phyloP scores from a whole-genome alignment of 2,329 filamentous ascomycete species.

The Colletotrichum lindemuthianum region DNA sequence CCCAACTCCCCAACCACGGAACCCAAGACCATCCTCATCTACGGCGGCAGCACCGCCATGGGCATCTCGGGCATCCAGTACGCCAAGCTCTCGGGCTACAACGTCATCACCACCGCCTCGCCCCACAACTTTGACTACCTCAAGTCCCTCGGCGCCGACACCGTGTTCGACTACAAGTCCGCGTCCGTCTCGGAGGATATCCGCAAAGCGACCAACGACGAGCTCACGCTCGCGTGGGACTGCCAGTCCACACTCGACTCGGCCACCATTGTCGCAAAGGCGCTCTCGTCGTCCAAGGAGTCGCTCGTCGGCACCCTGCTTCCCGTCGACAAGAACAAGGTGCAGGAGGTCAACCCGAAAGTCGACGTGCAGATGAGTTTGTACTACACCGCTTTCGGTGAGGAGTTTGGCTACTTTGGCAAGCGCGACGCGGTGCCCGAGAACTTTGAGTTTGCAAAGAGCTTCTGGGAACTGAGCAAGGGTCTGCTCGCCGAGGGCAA shows the following conservation, averaged over 20 bases:
- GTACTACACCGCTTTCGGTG: constrained; percentile 51
- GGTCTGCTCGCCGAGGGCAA: constrained; percentile 47
- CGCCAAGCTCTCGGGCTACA: constrained; percentile 48
- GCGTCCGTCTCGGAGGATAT: constrained; percentile 40
- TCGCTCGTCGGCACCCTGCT: constrained; percentile 53
- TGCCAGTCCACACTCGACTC: constrained; percentile 32
- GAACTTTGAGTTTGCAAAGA: constrained; percentile 46
- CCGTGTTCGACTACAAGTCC: constrained; percentile 46
- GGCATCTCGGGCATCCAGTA: constrained; percentile 57
- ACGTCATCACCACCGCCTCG: constrained; percentile 44
- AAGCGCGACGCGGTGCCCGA: constrained; percentile 34
- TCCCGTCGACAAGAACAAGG: constrained; percentile 46
- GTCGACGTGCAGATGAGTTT: constrained; percentile 45
- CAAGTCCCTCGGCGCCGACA: constrained; percentile 43
- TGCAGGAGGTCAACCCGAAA: constrained; percentile 53
- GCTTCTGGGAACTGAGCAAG: constrained; percentile 47
- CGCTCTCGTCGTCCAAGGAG: constrained; percentile 34
- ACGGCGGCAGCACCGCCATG: constrained; percentile 62
- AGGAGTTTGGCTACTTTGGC: constrained; percentile 41
- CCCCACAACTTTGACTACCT: constrained; percentile 49
- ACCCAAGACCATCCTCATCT: constrained; percentile 50
- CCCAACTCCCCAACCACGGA: constrained; percentile 53
- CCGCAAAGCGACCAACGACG: constrained; percentile 38
- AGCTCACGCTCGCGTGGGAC: constrained; percentile 42
- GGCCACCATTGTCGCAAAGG: constrained; percentile 39